Evolutionary conservation across 2,329 filamentous ascomycete species (phyloP).

Genomic region (Xylariaceae sp.): DNA sequence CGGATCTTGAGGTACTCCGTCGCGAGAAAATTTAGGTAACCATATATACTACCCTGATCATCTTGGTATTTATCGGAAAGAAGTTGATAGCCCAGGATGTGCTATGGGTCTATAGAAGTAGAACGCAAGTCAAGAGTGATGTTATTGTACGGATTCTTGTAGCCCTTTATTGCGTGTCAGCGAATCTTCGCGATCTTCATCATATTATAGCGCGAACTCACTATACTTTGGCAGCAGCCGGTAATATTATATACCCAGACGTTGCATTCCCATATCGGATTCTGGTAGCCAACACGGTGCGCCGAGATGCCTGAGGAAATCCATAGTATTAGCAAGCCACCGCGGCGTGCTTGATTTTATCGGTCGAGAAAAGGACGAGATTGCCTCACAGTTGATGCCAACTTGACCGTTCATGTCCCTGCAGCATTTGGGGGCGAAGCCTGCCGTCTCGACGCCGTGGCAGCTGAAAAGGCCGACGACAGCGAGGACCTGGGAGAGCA

Average conservation of each 20-base stretch:
- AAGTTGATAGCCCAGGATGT: no score
- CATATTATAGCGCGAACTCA: constrained; percentile 12
- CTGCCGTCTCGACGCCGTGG: constrained; percentile 12
- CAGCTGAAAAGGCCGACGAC: constrained; percentile 16
- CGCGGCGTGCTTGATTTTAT: no score
- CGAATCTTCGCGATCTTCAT: neutral
- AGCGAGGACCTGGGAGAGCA: constrained; percentile 4
- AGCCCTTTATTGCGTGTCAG: constrained; percentile 12
- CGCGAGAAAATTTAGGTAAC: no score
- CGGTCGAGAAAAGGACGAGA: neutral
- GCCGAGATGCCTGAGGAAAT: constrained; percentile 15
- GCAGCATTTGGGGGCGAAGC: constrained; percentile 21
- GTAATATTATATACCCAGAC: constrained; percentile 23
- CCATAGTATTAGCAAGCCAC: no score
- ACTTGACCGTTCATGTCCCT: constrained; percentile 22
- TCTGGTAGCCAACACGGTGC: constrained; percentile 15
- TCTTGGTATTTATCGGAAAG: no score
- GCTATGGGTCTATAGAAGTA: constrained; percentile 9
- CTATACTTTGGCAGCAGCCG: constrained; percentile 22
- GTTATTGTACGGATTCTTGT: constrained; percentile 21
- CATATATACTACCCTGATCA: no score
- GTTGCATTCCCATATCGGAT: constrained; percentile 23
- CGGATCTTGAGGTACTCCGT: no score
- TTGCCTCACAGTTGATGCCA: constrained; percentile 20
- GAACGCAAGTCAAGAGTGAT: constrained; percentile 21